These are phyloP conservation scores for Lepidium didymum DNA, from an alignment of 345 rosid species.

Conservation along the genomic window DNA sequence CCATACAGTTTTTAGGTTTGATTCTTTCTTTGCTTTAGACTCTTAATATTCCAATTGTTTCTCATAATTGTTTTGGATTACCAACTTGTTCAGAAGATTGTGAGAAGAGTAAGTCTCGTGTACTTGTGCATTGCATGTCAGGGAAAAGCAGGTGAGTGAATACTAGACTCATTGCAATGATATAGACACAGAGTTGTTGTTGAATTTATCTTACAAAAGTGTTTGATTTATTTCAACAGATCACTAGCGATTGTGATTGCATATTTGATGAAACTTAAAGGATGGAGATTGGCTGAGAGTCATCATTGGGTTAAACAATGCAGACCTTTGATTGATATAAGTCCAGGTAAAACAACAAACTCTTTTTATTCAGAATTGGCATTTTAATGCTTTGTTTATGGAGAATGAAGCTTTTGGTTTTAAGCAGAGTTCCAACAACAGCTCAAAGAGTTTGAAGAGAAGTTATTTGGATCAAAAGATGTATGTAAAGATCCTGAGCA, in stretches of 20 bases:
- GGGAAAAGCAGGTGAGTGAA: background rate
- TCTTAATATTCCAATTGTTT: background rate
- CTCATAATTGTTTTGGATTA: background rate
- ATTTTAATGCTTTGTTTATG: background rate
- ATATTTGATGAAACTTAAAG: background rate
- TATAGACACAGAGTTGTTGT: background rate
- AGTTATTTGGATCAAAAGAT: background rate
- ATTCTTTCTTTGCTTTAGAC: background rate
- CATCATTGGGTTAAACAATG: background rate
- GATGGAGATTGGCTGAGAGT: background rate
- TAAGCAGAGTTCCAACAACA: background rate
- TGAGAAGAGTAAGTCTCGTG: background rate
- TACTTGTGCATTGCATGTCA: slow-evolving; percentile 9
- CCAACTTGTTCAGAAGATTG: background rate
- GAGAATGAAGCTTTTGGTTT: background rate
- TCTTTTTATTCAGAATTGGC: background rate
- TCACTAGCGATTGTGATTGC: background rate
- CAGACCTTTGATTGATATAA: background rate
- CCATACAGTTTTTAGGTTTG: background rate
- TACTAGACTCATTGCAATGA: background rate
- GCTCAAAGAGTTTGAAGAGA: background rate
- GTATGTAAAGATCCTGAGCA: background rate
- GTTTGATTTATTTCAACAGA: background rate
- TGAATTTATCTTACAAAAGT: background rate
- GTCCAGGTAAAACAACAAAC: background rate